Percentiles rank a stretch among this genome's conserved stretches.
These are phyloP conservation scores for Amphirosellinia nigrospora DNA, from an alignment of 495 filamentous ascomycete genomes.

Conservation along the genomic window DNA sequence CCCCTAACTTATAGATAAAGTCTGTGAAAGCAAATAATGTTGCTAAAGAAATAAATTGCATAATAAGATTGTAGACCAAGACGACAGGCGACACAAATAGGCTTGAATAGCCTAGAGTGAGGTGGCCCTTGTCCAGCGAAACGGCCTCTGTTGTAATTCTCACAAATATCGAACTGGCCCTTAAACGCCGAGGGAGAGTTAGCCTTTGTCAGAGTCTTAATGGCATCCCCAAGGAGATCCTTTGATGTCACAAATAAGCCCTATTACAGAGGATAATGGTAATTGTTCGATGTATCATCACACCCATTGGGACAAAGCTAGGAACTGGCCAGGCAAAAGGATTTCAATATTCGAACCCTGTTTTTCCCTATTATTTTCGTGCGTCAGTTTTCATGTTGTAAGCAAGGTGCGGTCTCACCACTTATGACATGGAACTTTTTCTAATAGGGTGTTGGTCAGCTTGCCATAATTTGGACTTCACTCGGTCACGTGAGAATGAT, in stretches of 20 bases:
- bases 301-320: neutral
- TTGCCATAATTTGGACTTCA: neutral
- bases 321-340: neutral
- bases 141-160: too few relatives aligned
- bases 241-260: neutral
- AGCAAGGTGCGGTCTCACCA: neutral
- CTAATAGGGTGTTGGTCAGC: neutral
- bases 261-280: neutral
- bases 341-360: neutral
- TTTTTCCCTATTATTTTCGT: neutral
- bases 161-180: neutral
- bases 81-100: neutral
- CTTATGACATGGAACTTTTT: neutral
- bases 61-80: neutral
- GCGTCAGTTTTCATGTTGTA: neutral
- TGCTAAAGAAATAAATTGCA: neutral
- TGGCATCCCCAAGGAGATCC: neutral
- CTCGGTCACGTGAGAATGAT: neutral
- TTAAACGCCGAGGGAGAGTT: neutral
- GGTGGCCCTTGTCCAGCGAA: too few relatives aligned
- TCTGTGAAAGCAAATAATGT: neutral
- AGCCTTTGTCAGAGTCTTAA: neutral
- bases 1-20: neutral
- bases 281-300: neutral
- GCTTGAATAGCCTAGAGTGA: neutral